Evolutionary conservation across 192 early-diverging fungal species (phyloP), one percentile per base, ranked within the genome.

Genomic region (Backusella sp.): DNA sequence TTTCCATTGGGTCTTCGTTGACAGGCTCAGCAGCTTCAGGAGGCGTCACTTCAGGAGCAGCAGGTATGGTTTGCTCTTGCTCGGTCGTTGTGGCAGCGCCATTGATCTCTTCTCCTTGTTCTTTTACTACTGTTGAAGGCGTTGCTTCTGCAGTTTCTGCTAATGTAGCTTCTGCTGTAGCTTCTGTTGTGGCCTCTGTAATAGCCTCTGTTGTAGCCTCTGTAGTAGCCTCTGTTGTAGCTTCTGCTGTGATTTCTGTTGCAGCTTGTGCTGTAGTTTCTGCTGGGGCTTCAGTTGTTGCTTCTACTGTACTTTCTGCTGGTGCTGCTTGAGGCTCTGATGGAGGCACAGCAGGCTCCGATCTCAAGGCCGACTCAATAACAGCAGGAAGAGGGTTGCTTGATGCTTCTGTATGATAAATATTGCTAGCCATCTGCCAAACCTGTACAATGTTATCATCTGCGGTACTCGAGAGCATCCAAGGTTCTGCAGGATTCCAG

Each of bases 381-480:
- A 11, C 5, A 62, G 23, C 23, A 8, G 26, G 7, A 21, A 21
- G n/a, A 11, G 39, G 36, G 21, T 36, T n/a, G 17, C 2, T 5
- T 46, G 23, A 7, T 46, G n/a, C 1, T 5, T 46, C 21, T 9
- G 70, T 2, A 17, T 71, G 41, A 34, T 71, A 71, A 49, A 71
- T 49, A 19, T 71, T 71, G 46, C 70, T 49, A 14, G 70, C 96
- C 94, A 97, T 97, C 85, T 99, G 96, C 98, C 98, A 99, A 1
- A 98, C 95, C 89, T 99, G 98, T 65, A 94, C 91, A 62, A 99
- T 95, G 75, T 99, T 99, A 80, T 99, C 97, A 80, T 99, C 97
- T 9, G 96, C 98, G 6, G 95, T 90, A 68, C 92, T 94, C 78
- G 94, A 93, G 76, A 99, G 88, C 9, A 95, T 94, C 98, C 98